Base-by-base conservation (phyloP, 1,284 basidiomycete species). In the Tetrapyrgos nigripes region DNA sequence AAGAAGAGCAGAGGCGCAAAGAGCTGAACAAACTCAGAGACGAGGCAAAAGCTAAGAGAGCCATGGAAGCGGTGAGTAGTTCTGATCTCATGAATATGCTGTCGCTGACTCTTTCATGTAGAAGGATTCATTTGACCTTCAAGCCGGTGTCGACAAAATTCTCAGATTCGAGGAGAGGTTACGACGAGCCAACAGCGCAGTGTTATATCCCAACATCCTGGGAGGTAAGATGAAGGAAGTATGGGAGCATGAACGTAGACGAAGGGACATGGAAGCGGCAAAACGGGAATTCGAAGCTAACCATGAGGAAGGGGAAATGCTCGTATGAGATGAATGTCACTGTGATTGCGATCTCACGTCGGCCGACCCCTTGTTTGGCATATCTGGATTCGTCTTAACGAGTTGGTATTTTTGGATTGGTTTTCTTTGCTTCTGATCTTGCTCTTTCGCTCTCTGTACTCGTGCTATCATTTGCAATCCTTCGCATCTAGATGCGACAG, bases 11-110 rank as follows among this genome's bases (percentile, higher is more conserved):
- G 64, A 79, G 88, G 45, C 79, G 84, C 56, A 87, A 82, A 65
- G 86, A 92, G 62, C 66, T 92, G 60, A 80, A 88, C 65, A 84
- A 79, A 68, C 83, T 91, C 85, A 81, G 87, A 56, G 87, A 91
- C 44, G 91, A 91, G 51, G 87, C 87, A 26, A 80, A 81, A 62
- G 82, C 80, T 1, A 87, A 82, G 62, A 82, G 88, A 11, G 73
- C 74, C 21, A 76, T 79, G 40, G 85, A 88, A 66, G 76, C 79
- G 52, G 89, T 90, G 55, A 64, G 83, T 70, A 26, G 52, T 35
- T 17, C 46, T 35, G 52, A 45, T 43, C 50, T 55, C 31, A 1
- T 52, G 14, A 2, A 21, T 50, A 50, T 29, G 19, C n/a, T 45
- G 43, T 27, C 33, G 62, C 60, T 64, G n/a, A 35, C 37, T 19